Conservation (phyloP, 371 early-diverging fungal genomes). For the Apophysomyces variabilis region DNA sequence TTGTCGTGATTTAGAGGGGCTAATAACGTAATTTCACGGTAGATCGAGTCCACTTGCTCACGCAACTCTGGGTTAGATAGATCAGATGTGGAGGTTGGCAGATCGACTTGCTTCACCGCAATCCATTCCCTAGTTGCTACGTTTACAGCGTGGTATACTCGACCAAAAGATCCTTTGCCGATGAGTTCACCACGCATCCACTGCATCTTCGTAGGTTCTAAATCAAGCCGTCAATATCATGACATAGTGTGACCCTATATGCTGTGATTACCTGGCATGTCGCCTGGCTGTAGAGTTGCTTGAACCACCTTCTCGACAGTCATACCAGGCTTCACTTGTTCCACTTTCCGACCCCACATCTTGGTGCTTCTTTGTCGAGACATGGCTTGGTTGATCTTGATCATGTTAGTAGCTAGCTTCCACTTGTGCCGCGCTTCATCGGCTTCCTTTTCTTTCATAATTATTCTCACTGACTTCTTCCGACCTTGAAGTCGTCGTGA, state of each 20-base stretch:
- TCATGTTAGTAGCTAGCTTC: conserved; percentile 42
- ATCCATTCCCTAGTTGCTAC: conserved; percentile 86
- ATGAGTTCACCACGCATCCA: conserved; percentile 93
- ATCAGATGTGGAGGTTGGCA: conserved; percentile 68
- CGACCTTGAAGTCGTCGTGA: conserved; percentile 43
- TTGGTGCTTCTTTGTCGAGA: conserved; percentile 60
- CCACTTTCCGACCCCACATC: conserved; percentile 66
- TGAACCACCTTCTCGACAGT: conserved; percentile 15
- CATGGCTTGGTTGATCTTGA: conserved; percentile 43
- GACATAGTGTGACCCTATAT: background rate
- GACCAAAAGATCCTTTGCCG: conserved; percentile 97
- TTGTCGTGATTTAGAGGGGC: conserved; percentile 86
- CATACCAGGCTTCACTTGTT: conserved; percentile 63
- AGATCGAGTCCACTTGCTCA: conserved; percentile 44
- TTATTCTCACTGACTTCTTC: conserved; percentile 65
- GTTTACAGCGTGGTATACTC: conserved; percentile 93
- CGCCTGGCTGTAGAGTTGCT: conserved; percentile 19
- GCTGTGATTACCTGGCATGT: conserved; percentile 35
- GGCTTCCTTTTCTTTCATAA: conserved; percentile 32
- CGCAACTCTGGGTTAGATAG: conserved; percentile 37
- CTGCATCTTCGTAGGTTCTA: conserved; percentile 47
- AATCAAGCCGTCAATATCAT: background rate
- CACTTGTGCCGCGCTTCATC: conserved; percentile 55
- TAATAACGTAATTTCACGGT: conserved; percentile 46
- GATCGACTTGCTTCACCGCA: conserved; percentile 98